Base-by-base conservation (phyloP, 2,329 filamentous ascomycete genomes). In the Clonostachys byssicola region DNA sequence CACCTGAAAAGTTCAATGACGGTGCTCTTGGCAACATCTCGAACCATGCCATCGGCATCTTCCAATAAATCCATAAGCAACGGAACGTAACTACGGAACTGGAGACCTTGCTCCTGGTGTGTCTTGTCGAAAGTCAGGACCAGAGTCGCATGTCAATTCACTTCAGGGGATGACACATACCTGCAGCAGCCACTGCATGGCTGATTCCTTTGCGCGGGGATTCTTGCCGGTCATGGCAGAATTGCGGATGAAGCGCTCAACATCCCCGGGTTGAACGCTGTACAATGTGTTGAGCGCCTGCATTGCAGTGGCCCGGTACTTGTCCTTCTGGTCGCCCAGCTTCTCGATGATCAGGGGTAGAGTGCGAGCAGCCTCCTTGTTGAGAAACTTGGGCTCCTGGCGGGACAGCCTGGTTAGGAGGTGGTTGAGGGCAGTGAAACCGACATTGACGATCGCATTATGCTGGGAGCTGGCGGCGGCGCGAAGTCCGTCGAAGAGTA, bases 1-100 rank as follows among this genome's bases (percentile, higher is more conserved):
- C 70, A 90, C 86, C 77, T 81, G 69, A 96, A 96, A 34, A 97
- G 78, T 53, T 94, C 88, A 50, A 96, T 88, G 43, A 96, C 85
- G 2, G 89, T 87, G 47, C 74, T 74, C 70, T 94, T 95, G 51
- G 92, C 90, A 36, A 81, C 80, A 59, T 96, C 91, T 63, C 92
- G 83, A 53, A 96, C 91, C 66, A 83, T 85, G 44, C 88, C 86
- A 63, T 96, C 92, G 10, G 91, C 88, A 64, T 96, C 92, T 67
- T 96, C 92, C 40, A 96, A 78, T 54, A 94, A 80, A 47, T 89
- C 86, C 71, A 96, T 92, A 39, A 96, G 76, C 12, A 80, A 78
- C 4, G 89, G 86, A 2, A 95, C 91, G 62, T 95, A 96, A 58
- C 73, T 74, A 52, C 89, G 86, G 68, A 96, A 96, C 36, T 85